These are phyloP conservation scores for Geosmithia morbida DNA, from an alignment of 2,329 filamentous ascomycete genomes.

Conservation along the genomic window DNA sequence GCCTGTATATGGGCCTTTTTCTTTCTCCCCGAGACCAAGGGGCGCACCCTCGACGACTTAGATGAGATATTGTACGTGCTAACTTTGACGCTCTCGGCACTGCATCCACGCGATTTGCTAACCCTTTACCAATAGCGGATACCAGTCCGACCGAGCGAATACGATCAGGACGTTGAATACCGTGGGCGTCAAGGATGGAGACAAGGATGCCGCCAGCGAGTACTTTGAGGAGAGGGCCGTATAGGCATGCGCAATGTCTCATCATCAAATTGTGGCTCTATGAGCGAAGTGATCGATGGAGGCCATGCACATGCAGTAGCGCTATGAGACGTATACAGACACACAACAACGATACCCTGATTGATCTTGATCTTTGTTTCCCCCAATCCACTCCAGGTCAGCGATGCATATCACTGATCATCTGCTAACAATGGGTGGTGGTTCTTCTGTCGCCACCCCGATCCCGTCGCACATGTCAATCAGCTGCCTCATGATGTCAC, in stretches of 20 bases:
- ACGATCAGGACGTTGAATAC: neutral
- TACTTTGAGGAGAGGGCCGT: neutral
- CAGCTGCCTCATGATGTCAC: neutral
- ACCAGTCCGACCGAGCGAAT: neutral
- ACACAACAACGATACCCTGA: neutral
- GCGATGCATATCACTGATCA: neutral
- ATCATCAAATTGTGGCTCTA: no score
- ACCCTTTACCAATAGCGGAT: neutral
- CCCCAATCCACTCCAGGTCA: neutral
- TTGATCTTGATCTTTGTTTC: neutral
- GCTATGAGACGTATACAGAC: neutral
- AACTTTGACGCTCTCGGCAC: neutral
- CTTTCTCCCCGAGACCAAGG: slow-evolving; percentile 40
- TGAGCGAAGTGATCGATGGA: no score
- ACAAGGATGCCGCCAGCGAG: neutral
- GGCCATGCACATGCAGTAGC: no score
- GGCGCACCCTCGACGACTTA: slow-evolving; percentile 36
- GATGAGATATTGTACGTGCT: slow-evolving; percentile 21
- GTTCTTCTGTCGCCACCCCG: neutral
- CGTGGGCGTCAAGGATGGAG: neutral
- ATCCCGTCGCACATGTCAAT: neutral
- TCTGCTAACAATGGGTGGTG: neutral
- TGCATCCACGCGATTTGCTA: neutral
- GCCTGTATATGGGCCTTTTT: slow-evolving; percentile 33
- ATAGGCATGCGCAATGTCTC: no score